Base-by-base conservation (phyloP, 176 grass and related monocot genomes). In the Poa pratensis region DNA sequence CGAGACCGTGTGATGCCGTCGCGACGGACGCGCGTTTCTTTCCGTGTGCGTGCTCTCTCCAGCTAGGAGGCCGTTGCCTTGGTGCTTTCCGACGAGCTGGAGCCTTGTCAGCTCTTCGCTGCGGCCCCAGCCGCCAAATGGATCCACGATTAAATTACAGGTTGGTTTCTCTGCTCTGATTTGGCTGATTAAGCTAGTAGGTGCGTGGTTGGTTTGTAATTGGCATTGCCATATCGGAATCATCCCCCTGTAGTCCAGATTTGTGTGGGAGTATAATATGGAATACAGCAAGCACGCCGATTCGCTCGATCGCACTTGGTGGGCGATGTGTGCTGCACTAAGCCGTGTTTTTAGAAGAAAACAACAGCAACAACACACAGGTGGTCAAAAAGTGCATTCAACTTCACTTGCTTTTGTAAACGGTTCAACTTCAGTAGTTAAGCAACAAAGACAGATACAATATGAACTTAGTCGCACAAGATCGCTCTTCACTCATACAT, bases 121-220 rank as follows among this genome's bases (percentile, higher is more conserved):
- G n/a, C 30, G 62, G 24, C 24, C 34, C 71, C 43, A 90, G 79
- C 73, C 66, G 88, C 84, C 73, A 86, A 72, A 73, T 82, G 84
- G 84, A 63, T 55, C 83, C 45, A 43, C 32, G 9, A 16, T n/a
- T 63, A 12, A 69, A 63, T 28, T 63, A 28, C 60, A 28, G 12
- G 0, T 13, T 28, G 0, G 60, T 28, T 6, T 28, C 59, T 62
- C 12, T 63, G 60, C 24, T 27, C 60, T 11, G 24, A 63, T 63
- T 16, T 10, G 9, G 55, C 55, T 10, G 18, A 9, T 57, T 49
- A 15, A 49, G 48, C 48, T 46, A 14, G 46, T 12, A 11, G 43
- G 2, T 45, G 46, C 46, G 2, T 14, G 48, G 5, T 49, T 15
- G 45, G 13, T 49, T 49, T n/a, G n/a, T 22, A 59, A 23, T n/a